Base-by-base conservation (phyloP, 106 monocot species). In the Cymbidium sinense region DNA sequence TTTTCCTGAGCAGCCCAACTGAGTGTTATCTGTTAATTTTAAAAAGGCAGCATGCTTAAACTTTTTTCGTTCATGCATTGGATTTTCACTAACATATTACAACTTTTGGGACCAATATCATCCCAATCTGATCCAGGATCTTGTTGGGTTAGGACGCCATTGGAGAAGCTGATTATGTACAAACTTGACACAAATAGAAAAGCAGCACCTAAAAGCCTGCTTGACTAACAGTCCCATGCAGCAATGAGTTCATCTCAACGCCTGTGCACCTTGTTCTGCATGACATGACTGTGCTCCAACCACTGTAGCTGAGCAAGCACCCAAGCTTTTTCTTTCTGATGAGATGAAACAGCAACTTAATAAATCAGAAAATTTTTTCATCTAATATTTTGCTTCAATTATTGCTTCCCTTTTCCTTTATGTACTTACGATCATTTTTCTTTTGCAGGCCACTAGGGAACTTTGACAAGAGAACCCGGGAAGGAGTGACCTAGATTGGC, bases 381-480 rank as follows among this genome's bases (percentile, higher is more conserved):
- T 67, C 31, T 67, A 8, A 19, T 47, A 58, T 21, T 58, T 23
- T n/a, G 23, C 5, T 37, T 37, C 21, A 71, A 71, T 71, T 71
- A 34, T 37, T 71, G 34, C 37, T 37, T 34, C 15, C 20, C 71
- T 20, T 71, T 71, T 71, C 20, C 71, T 71, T 71, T 37, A n/a
- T 71, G 20, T 71, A 7, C 71, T 5, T 15, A 71, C 37, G 36
- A 71, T 71, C 71, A 71, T 37, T 71, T 34, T 36, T 36, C 71
- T 71, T 71, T 71, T 71, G 71, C 71, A 35, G 34, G 15, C 71
- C 71, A 71, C 71, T 71, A 20, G 6, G 71, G 71, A 71, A 37
- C 71, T 71, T 3, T 71, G 35, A 71, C 21, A 9, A 5, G 71
- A 37, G 36, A 37, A 35, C 11, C 71, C 71, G 37, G 34, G 36